Percentiles rank a stretch among this genome's conserved stretches.
These are phyloP conservation scores for Tolypocladium cylindrosporum DNA, from an alignment of 2,329 filamentous ascomycete genomes.

Conservation along the genomic window DNA sequence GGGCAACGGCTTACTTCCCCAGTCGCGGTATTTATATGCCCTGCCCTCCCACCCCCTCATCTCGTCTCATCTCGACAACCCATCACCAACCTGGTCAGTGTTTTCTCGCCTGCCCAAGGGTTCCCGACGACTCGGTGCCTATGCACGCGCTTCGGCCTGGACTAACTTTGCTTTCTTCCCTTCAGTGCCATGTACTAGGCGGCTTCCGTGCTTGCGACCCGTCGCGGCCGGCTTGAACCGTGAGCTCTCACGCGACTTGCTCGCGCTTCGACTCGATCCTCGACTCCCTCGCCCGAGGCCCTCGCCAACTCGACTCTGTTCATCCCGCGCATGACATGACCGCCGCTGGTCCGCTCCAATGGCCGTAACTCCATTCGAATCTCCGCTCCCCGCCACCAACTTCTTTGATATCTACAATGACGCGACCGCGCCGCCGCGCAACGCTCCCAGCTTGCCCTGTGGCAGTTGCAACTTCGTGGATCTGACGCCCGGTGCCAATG, in stretches of 20 bases:
- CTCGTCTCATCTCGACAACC: not conserved
- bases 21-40: not conserved
- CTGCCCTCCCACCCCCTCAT: not conserved
- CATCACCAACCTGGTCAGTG: not conserved
- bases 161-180: constrained; percentile 3
- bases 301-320: constrained; percentile 1
- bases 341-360: constrained; percentile 27
- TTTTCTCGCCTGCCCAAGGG: not conserved
- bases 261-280: constrained; percentile 5
- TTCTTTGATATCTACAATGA: constrained; percentile 49
- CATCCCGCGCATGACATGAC: constrained; percentile 16
- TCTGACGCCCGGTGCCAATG: constrained; percentile 38
- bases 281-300: constrained; percentile 4
- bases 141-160: not conserved
- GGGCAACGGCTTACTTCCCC: not conserved
- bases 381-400: constrained; percentile 29
- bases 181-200: constrained; percentile 24
- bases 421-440: constrained; percentile 19
- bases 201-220: constrained; percentile 21
- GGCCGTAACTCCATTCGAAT: constrained; percentile 40
- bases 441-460: constrained; percentile 29
- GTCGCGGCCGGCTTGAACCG: constrained; percentile 22
- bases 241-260: constrained; percentile 8
- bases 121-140: not conserved
- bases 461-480: constrained; percentile 51